These are phyloP conservation scores for Diplodia mutila DNA, from an alignment of 2,329 filamentous ascomycete genomes.

Conservation along the genomic window DNA sequence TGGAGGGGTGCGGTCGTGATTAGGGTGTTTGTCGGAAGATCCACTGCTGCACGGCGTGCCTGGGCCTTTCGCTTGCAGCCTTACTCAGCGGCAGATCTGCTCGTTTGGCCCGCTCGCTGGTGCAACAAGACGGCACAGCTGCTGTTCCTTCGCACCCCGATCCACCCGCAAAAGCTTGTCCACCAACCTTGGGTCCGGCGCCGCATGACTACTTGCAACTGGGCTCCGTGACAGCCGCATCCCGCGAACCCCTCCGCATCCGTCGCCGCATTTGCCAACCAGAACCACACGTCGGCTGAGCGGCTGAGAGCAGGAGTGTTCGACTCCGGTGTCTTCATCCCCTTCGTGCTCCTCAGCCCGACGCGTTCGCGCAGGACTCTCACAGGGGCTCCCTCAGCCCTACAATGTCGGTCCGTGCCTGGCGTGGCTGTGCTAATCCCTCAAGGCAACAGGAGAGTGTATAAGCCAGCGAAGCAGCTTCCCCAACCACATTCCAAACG, in stretches of 20 bases:
- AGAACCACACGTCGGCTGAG: background rate
- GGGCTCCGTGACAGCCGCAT: background rate
- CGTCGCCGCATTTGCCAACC: background rate
- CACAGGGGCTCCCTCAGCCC: constrained; percentile 17
- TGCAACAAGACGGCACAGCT: constrained; percentile 1
- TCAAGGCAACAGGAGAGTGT: constrained; percentile 17
- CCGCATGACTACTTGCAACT: background rate
- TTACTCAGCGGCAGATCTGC: constrained; percentile 21
- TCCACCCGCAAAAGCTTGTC: constrained; percentile 15
- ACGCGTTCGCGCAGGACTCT: background rate
- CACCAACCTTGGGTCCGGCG: background rate
- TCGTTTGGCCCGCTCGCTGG: background rate
- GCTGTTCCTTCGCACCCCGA: background rate
- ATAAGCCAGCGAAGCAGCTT: constrained; percentile 11
- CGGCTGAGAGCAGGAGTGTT: background rate
- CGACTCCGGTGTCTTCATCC: background rate
- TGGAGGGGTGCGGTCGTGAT: background rate
- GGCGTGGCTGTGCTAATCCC: constrained; percentile 22
- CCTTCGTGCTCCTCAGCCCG: background rate
- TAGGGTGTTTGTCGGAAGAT: constrained; percentile 22
- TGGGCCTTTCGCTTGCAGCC: constrained; percentile 11
- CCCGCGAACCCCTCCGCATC: background rate
- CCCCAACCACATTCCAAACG: background rate
- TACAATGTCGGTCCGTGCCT: constrained; percentile 16
- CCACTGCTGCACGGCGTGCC: constrained; percentile 10